phyloP scores from a whole-genome alignment of 225 moss, liverwort and hornwort species.

The Physcomitrium patens region DNA sequence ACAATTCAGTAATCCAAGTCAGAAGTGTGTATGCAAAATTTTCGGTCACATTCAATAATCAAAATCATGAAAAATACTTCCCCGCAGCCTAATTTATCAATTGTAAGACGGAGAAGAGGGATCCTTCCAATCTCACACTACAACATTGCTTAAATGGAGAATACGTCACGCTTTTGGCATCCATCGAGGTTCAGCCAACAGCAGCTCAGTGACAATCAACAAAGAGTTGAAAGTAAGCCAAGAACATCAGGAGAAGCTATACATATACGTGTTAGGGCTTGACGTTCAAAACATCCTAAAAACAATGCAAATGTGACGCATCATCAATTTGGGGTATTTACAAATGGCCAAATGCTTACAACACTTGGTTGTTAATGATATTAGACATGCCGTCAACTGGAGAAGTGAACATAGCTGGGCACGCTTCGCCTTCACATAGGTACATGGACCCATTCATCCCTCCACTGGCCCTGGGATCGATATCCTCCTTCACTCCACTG shows the following conservation, averaged over 20 bases:
- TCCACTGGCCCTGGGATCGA: slow-evolving; percentile 79
- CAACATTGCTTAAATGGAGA: slow-evolving; percentile 5
- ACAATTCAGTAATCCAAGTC: slow-evolving; percentile 32
- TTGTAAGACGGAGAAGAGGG: slow-evolving; percentile 2
- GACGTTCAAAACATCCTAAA: not conserved
- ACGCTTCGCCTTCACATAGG: slow-evolving; percentile 97
- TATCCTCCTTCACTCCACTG: slow-evolving; percentile 59
- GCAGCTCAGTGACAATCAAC: not conserved
- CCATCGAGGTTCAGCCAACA: not conserved
- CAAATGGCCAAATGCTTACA: slow-evolving; percentile 60
- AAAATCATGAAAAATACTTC: too few relatives aligned
- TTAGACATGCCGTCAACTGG: slow-evolving; percentile 82
- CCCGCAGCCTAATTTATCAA: slow-evolving; percentile 10
- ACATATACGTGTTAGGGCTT: slow-evolving; percentile 3
- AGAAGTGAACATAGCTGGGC: slow-evolving; percentile 88
- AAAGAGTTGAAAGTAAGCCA: not conserved
- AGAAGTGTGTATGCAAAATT: slow-evolving; percentile 9
- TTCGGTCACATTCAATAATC: not conserved
- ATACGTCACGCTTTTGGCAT: not conserved
- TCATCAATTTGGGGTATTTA: slow-evolving; percentile 1
- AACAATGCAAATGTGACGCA: not conserved
- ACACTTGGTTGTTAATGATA: slow-evolving; percentile 88
- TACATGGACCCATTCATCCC: slow-evolving; percentile 86
- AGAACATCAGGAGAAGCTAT: slow-evolving; percentile 1
- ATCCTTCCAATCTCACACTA: slow-evolving; percentile 1